These are phyloP conservation scores for Amanita muscaria DNA, from an alignment of 768 basidiomycete species.

Conservation along the genomic window DNA sequence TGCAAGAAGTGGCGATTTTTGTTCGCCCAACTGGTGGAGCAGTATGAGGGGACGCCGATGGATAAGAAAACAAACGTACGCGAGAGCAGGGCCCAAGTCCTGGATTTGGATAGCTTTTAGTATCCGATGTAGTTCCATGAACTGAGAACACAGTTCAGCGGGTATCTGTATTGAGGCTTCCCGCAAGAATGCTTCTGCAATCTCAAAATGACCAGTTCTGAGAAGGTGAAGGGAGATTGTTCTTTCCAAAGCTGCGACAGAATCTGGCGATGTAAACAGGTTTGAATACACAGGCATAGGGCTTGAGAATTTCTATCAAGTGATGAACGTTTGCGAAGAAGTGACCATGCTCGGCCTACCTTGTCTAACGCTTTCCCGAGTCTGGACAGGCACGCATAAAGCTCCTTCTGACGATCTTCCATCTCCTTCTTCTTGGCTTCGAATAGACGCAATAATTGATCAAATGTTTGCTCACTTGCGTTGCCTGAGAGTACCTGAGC, in stretches of 20 bases:
- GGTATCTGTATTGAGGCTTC: constrained; percentile 59
- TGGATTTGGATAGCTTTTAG: constrained; percentile 55
- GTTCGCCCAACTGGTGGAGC: constrained; percentile 60
- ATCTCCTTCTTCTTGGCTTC: constrained; percentile 75
- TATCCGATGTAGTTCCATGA: constrained; percentile 65
- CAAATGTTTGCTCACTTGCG: constrained; percentile 40
- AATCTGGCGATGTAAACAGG: constrained; percentile 54
- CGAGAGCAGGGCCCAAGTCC: constrained; percentile 70
- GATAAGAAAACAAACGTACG: constrained; percentile 30
- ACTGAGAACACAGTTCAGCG: constrained; percentile 41
- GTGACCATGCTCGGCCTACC: constrained; percentile 33
- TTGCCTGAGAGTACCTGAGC: constrained; percentile 40
- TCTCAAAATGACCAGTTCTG: constrained; percentile 73
- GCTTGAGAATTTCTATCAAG: constrained; percentile 48
- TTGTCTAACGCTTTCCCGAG: constrained; percentile 89
- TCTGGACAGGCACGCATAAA: constrained; percentile 66
- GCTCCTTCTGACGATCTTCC: constrained; percentile 83
- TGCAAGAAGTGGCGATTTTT: constrained; percentile 58
- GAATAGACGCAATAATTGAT: constrained; percentile 44
- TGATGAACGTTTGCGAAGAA: neutral
- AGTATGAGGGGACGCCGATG: neutral
- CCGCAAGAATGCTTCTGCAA: constrained; percentile 70
- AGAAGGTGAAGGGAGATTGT: constrained; percentile 72
- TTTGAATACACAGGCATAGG: constrained; percentile 57
- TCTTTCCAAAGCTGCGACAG: constrained; percentile 53